These are phyloP conservation scores for Arabidopsis lyrata DNA, from an alignment of 441 rosid species.

Conservation along the genomic window DNA sequence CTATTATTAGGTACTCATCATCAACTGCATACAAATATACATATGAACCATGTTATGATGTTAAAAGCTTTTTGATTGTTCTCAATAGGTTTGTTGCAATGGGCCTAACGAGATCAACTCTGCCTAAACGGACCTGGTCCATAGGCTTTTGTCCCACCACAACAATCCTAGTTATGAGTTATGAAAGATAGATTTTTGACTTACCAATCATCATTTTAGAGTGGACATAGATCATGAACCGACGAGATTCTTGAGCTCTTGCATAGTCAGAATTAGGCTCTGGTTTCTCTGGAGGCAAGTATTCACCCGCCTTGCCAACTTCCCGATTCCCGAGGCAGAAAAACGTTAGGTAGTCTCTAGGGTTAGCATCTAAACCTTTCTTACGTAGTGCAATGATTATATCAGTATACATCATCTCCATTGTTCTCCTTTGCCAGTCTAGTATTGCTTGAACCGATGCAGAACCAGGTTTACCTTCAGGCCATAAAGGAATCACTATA, in stretches of 20 bases:
- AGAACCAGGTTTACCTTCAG: constrained; percentile 65
- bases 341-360: constrained; percentile 64
- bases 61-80: background rate
- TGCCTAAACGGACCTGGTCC: too few species aligned
- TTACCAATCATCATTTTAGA: constrained; percentile 75
- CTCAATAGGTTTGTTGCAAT: background rate
- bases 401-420: constrained; percentile 76
- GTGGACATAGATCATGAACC: constrained; percentile 77
- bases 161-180: background rate
- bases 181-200: constrained; percentile 18
- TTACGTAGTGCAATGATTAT: constrained; percentile 47
- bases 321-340: constrained; percentile 68
- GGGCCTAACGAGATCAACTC: background rate
- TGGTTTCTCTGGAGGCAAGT: constrained; percentile 48
- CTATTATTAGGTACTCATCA: constrained; percentile 71
- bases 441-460: constrained; percentile 61
- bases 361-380: constrained; percentile 49
- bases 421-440: constrained; percentile 72
- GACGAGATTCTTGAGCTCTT: constrained; percentile 62
- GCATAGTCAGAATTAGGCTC: constrained; percentile 52
- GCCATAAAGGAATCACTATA: constrained; percentile 72
- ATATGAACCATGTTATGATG: background rate
- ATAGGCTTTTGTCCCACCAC: background rate
- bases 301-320: constrained; percentile 45
- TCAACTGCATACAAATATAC: constrained; percentile 51